Percentiles rank a stretch among this genome's conserved stretches.
phyloP scores from a whole-genome alignment of 2,329 filamentous ascomycete genomes.

The Diaporthe amygdali region DNA sequence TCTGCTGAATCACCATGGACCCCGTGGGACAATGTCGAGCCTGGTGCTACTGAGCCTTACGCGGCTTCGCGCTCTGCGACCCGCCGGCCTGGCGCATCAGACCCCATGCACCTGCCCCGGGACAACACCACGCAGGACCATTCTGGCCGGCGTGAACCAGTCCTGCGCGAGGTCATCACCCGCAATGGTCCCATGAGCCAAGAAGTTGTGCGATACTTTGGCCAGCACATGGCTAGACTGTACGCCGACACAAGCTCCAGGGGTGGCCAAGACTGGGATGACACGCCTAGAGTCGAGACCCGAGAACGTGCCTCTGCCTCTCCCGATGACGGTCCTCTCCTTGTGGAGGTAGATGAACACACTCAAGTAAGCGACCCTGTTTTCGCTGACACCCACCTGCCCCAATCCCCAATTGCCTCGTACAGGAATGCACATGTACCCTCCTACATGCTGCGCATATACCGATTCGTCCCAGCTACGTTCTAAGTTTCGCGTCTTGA shows the following conservation, averaged over 20 bases:
- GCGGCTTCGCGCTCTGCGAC: slow-evolving; percentile 2
- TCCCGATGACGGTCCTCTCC: neutral
- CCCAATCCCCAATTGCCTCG: neutral
- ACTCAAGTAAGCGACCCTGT: slow-evolving; percentile 23
- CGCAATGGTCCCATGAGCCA: slow-evolving; percentile 22
- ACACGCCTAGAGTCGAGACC: neutral
- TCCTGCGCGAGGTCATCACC: slow-evolving; percentile 18
- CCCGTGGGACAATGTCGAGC: slow-evolving; percentile 16
- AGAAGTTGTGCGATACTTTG: slow-evolving; percentile 21
- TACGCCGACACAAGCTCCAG: slow-evolving; percentile 21
- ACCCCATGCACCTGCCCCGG: neutral
- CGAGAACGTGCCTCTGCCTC: neutral
- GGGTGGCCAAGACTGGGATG: slow-evolving; percentile 2
- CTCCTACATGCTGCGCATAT: neutral
- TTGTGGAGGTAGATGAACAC: neutral
- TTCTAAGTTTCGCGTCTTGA: neutral
- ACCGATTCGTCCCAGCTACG: neutral
- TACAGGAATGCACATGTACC: neutral
- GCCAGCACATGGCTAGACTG: slow-evolving; percentile 25
- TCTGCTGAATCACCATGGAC: slow-evolving; percentile 8
- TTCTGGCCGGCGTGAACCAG: slow-evolving; percentile 1
- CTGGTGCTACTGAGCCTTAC: neutral
- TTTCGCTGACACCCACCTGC: neutral
- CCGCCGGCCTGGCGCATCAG: neutral
- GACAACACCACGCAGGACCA: slow-evolving; percentile 13